Conservation (phyloP, 2,329 filamentous ascomycete species). For the Torrubiellomyces zombiae region DNA sequence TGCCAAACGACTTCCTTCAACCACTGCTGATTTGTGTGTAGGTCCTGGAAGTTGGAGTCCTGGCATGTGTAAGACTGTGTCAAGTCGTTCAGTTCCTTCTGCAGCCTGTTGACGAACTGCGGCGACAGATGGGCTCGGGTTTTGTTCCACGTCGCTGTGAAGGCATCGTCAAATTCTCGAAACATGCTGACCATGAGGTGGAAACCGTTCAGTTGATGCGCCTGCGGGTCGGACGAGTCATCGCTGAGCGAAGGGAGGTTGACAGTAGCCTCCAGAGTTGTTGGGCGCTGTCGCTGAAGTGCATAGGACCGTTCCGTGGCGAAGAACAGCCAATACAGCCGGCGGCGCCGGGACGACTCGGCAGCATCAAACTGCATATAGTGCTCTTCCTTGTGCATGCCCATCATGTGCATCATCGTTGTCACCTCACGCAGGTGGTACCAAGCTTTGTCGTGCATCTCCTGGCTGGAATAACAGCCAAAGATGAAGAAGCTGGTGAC, state of each 20-base stretch:
- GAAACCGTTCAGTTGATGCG: constrained; percentile 37
- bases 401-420: constrained; percentile 46
- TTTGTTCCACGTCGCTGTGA: constrained; percentile 51
- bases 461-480: constrained; percentile 52
- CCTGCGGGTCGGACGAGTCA: constrained; percentile 38
- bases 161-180: constrained; percentile 47
- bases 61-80: constrained; percentile 34
- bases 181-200: constrained; percentile 46
- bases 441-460: constrained; percentile 63
- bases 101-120: constrained; percentile 38
- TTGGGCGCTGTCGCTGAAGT: constrained; percentile 50
- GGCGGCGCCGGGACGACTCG: constrained; percentile 46
- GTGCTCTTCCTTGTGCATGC: constrained; percentile 44
- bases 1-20: constrained; percentile 49
- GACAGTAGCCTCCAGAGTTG: constrained; percentile 54
- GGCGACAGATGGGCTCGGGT: constrained; percentile 38
- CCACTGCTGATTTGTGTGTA: constrained; percentile 46
- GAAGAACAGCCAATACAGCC: constrained; percentile 59
- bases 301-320: constrained; percentile 59
- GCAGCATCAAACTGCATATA: constrained; percentile 42
- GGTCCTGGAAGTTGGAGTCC: constrained; percentile 37
- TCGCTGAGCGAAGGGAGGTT: constrained; percentile 46
- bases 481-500: constrained; percentile 71
- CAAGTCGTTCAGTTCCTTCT: constrained; percentile 44
- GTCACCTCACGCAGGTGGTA: constrained; percentile 63